Evolutionary conservation across 352 stramenopile species (phyloP).

Genomic region (Thalassiosira mediterranea): DNA sequence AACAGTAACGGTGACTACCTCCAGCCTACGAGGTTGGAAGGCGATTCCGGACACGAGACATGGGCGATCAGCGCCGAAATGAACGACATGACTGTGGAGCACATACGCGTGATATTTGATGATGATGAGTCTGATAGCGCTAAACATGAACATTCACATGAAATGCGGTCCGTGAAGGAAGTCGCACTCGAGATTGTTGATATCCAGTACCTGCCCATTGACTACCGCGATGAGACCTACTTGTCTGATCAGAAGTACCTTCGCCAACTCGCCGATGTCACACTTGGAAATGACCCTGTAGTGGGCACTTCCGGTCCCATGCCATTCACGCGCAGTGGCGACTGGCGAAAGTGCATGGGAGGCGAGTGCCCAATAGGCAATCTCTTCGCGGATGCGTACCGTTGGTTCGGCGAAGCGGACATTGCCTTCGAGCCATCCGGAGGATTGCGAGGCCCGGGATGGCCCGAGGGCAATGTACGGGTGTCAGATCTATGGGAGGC

Average conservation of each 20-base stretch:
- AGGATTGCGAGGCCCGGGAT: conserved; percentile 42
- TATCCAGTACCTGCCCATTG: background rate
- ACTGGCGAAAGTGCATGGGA: conserved; percentile 31
- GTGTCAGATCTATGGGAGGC: conserved; percentile 24
- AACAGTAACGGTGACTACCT: no score
- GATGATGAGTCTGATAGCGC: no score
- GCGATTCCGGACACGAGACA: no score
- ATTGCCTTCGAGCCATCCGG: conserved; percentile 38
- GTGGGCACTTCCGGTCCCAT: conserved; percentile 26
- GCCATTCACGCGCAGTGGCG: conserved; percentile 12
- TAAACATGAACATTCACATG: no score
- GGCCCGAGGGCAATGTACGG: conserved; percentile 36
- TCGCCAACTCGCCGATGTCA: conserved; percentile 10
- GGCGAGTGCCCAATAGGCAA: conserved; percentile 49
- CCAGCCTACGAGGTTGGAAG: no score
- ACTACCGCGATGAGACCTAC: conserved; percentile 36
- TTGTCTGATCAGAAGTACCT: conserved; percentile 9
- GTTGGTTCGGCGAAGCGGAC: conserved; percentile 49
- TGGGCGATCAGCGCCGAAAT: no score
- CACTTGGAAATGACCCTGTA: conserved; percentile 30
- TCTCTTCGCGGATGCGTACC: conserved; percentile 48
- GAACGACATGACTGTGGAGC: no score
- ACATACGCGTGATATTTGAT: no score
- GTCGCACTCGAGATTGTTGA: background rate
- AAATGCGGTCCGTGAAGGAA: background rate